Percentiles rank a stretch among this genome's conserved stretches.
Evolutionary conservation across 768 basidiomycete genomes (phyloP).

Genomic region (Polyporus arcularius): DNA sequence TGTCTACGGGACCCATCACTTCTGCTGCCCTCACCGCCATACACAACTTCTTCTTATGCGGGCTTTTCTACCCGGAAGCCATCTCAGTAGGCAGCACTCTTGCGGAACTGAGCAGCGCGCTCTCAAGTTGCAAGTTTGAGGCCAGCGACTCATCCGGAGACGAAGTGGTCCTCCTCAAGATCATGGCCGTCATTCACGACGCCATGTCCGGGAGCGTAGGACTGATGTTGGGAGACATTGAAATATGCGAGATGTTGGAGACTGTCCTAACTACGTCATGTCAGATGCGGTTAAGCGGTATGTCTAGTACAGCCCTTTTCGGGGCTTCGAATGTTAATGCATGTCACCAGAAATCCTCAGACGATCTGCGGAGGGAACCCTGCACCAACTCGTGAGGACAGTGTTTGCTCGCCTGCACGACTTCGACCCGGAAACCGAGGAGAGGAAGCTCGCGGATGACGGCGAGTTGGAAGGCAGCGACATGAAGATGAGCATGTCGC

Average conservation of each 20-base stretch:
- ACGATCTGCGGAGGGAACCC: constrained; percentile 84
- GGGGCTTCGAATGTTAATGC: constrained; percentile 12
- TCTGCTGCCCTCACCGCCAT: constrained; percentile 89
- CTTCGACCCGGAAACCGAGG: constrained; percentile 67
- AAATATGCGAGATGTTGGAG: constrained; percentile 98
- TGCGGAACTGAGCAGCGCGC: constrained; percentile 81
- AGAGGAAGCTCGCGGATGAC: constrained; percentile 57
- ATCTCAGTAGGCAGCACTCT: constrained; percentile 65
- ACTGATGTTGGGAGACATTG: constrained; percentile 80
- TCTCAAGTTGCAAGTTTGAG: constrained; percentile 97
- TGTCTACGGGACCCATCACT: constrained; percentile 96
- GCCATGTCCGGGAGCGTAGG: constrained; percentile 75
- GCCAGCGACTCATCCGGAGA: constrained; percentile 97
- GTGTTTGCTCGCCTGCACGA: constrained; percentile 75
- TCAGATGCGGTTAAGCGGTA: constrained; percentile 94
- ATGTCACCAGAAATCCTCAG: constrained; percentile 71
- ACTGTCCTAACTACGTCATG: constrained; percentile 96
- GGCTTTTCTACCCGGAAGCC: constrained; percentile 63
- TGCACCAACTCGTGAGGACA: constrained; percentile 83
- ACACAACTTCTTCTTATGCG: constrained; percentile 84
- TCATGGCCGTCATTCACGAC: constrained; percentile 86
- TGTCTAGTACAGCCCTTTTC: background rate
- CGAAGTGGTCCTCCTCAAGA: constrained; percentile 91
- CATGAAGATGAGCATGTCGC: constrained; percentile 60
- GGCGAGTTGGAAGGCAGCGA: constrained; percentile 56